Evolutionary conservation across 2,329 filamentous ascomycete genomes (phyloP).

Genomic region (Aureobasidium sp.): DNA sequence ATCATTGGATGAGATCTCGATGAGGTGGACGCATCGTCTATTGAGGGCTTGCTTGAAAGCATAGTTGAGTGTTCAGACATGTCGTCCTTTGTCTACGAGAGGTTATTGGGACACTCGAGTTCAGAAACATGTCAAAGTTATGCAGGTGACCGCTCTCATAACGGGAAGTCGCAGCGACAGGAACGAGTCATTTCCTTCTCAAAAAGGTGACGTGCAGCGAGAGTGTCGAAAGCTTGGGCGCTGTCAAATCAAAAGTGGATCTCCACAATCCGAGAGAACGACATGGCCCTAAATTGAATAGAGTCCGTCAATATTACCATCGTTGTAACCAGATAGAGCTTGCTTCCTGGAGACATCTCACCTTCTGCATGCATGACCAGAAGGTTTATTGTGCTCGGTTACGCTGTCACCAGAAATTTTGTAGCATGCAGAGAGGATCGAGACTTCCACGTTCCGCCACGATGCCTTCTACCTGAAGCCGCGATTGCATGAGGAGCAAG

Average conservation of each 20-base stretch:
- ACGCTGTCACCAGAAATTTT: neutral
- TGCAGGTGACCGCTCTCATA: neutral
- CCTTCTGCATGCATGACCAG: neutral
- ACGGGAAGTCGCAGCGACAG: neutral
- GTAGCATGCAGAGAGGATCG: neutral
- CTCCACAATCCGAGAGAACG: neutral
- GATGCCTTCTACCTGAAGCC: neutral
- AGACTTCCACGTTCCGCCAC: slow-evolving; percentile 4
- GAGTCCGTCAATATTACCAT: neutral
- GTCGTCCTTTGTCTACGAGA: neutral
- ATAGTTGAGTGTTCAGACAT: neutral
- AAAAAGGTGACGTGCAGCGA: slow-evolving; percentile 6
- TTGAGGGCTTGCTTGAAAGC: neutral
- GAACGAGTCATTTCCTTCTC: slow-evolving; percentile 5
- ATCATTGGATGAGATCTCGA: neutral
- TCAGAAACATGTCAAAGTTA: neutral
- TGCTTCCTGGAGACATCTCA: neutral
- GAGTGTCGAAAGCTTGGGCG: slow-evolving; percentile 6
- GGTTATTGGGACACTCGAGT: neutral
- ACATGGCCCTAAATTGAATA: slow-evolving; percentile 7
- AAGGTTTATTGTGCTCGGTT: neutral
- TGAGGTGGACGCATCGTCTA: neutral
- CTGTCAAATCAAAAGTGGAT: slow-evolving; percentile 12
- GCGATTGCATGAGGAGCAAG: neutral
- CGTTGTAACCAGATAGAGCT: neutral